Conservation (phyloP, 1,284 basidiomycete species). For the Apiotrichum brassicae region DNA sequence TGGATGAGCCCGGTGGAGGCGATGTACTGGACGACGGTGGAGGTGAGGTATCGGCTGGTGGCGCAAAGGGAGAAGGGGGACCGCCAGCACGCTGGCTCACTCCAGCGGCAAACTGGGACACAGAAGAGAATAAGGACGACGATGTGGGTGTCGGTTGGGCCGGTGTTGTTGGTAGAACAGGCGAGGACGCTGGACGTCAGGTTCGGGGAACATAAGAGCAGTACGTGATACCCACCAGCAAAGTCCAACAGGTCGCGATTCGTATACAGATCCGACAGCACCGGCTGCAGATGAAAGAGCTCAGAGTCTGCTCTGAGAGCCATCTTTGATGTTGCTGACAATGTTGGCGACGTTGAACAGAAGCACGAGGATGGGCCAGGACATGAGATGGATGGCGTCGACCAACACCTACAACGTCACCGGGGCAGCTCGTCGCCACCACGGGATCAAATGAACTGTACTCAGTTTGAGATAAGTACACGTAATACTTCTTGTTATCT, state of each 20-base stretch:
- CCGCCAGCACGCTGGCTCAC: conserved; percentile 29
- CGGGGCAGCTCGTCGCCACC: too few species aligned
- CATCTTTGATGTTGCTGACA: not conserved
- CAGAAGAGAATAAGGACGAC: conserved; percentile 30
- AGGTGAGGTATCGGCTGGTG: not conserved
- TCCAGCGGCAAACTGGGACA: conserved; percentile 35
- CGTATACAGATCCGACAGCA: conserved; percentile 36
- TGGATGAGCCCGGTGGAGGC: conserved; percentile 1
- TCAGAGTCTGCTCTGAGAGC: conserved; percentile 3
- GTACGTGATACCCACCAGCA: not conserved
- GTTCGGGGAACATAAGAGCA: too few species aligned
- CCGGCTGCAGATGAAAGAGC: conserved; percentile 37
- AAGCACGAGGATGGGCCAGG: not conserved
- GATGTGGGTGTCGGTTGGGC: conserved; percentile 1
- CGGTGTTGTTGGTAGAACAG: not conserved
- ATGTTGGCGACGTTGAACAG: not conserved
- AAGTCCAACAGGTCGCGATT: conserved; percentile 41
- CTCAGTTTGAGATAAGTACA: too few species aligned
- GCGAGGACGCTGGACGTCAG: conserved; percentile 9
- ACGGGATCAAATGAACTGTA: too few species aligned
- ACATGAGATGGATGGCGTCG: not conserved
- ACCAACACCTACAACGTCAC: conserved; percentile 7
- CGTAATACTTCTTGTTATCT: not conserved
- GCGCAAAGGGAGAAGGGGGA: not conserved
- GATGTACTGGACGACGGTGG: conserved; percentile 3